Evolutionary conservation across 345 rosid species (phyloP).

Genomic region (Bruguiera gymnorhiza): DNA sequence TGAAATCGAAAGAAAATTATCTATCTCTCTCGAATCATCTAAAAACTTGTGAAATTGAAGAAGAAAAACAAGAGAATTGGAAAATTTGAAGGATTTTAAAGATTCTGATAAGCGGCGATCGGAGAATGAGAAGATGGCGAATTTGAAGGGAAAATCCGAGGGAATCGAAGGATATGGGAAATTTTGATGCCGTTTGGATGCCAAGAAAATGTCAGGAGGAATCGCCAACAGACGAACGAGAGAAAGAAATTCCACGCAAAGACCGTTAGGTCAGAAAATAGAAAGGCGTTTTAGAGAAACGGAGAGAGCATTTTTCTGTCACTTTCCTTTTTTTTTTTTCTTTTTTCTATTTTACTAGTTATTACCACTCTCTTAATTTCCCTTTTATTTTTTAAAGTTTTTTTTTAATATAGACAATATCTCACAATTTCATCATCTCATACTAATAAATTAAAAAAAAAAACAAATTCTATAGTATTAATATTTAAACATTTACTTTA

Average conservation of each 20-base stretch:
- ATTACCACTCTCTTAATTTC: too few species aligned
- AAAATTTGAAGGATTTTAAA: background rate
- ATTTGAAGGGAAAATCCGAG: constrained; percentile 6
- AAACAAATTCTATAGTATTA: too few species aligned
- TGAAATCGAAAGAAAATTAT: background rate
- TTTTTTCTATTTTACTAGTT: background rate
- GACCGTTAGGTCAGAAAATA: constrained; percentile 38
- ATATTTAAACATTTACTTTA: too few species aligned
- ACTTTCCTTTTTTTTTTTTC: too few species aligned
- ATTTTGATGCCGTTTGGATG: background rate
- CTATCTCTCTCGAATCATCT: background rate
- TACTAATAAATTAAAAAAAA: too few species aligned
- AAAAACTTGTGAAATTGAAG: background rate
- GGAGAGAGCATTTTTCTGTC: background rate
- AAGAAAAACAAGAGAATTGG: background rate
- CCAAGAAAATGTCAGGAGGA: constrained; percentile 1
- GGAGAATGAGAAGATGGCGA: background rate
- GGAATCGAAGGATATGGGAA: background rate
- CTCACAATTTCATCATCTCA: too few species aligned
- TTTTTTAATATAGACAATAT: too few species aligned
- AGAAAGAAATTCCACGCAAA: constrained; percentile 27
- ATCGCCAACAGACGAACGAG: background rate
- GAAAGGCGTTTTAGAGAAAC: too few species aligned
- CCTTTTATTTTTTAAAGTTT: too few species aligned
- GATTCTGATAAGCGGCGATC: background rate